Conservation (phyloP, 345 rosid species). For the Arabis alpina region DNA sequence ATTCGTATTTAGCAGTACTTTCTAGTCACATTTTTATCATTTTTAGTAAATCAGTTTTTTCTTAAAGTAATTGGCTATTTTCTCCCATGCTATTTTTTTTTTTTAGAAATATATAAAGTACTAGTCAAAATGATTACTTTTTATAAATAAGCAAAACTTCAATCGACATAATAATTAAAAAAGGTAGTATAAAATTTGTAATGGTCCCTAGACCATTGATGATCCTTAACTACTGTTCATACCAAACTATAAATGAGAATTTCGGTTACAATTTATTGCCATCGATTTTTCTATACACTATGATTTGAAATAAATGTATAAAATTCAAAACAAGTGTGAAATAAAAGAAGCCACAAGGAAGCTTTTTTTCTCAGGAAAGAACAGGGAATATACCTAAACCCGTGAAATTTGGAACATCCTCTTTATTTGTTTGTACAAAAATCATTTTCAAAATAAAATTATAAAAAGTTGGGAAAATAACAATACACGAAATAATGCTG, state of each 20-base stretch:
- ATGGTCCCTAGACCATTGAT: constrained; percentile 32
- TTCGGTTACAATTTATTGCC: constrained; percentile 37
- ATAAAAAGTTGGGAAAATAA: constrained; percentile 4
- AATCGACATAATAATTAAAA: constrained; percentile 31
- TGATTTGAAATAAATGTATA: no score
- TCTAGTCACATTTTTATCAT: constrained; percentile 24
- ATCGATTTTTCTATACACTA: constrained; percentile 1
- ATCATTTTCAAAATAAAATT: not conserved
- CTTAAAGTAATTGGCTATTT: not conserved
- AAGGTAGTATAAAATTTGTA: constrained; percentile 13
- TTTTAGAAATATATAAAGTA: constrained; percentile 12
- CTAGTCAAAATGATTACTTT: constrained; percentile 19
- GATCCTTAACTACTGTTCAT: constrained; percentile 25
- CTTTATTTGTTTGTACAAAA: not conserved
- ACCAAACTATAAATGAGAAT: not conserved
- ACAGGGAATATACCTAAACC: constrained; percentile 12
- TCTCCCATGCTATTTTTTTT: not conserved
- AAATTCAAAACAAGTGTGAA: not conserved
- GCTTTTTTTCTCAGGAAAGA: constrained; percentile 8
- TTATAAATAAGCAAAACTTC: constrained; percentile 16
- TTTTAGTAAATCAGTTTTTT: not conserved
- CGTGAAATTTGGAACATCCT: constrained; percentile 33
- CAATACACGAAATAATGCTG: constrained; percentile 18
- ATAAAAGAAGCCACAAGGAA: not conserved
- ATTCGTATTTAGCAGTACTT: constrained; percentile 20